phyloP scores from a whole-genome alignment of 768 basidiomycete species.

The Auricularia cornea region DNA sequence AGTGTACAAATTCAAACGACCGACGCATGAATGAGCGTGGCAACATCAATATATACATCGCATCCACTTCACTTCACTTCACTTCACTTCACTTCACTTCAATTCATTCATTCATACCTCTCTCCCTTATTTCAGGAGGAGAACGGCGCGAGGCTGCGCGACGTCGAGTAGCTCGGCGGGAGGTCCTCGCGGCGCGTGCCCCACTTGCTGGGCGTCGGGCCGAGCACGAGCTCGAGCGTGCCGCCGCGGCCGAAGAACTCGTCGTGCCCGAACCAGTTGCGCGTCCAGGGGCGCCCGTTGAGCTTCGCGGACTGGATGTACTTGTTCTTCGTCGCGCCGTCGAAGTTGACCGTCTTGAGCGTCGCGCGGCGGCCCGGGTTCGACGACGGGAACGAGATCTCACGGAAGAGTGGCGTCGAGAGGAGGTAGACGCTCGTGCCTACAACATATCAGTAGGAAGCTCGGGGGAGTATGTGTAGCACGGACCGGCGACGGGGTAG shows the following conservation, averaged over 20 bases:
- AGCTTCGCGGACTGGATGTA: constrained; percentile 13
- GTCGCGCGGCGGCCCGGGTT: constrained; percentile 6
- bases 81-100: no score
- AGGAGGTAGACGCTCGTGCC: constrained; percentile 9
- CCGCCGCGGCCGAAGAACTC: constrained; percentile 10
- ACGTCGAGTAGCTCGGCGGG: constrained; percentile 6
- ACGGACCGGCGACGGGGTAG: constrained; percentile 12
- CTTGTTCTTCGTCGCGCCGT: constrained; percentile 10
- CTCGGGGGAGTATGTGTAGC: not conserved
- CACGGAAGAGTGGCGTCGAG: constrained; percentile 11
- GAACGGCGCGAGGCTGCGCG: not conserved
- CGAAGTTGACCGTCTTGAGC: constrained; percentile 10
- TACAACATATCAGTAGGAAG: not conserved
- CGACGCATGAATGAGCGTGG: no score
- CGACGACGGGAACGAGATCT: constrained; percentile 9
- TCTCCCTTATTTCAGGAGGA: not conserved
- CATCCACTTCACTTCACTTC: no score
- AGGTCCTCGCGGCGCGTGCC: constrained; percentile 9
- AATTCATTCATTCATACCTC: not conserved
- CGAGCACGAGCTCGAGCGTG: constrained; percentile 11
- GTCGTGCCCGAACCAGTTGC: constrained; percentile 12
- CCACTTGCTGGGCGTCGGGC: constrained; percentile 5
- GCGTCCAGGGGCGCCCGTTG: constrained; percentile 10
- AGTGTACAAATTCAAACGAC: no score
- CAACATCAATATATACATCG: no score